Conservation (phyloP, 768 basidiomycete genomes). For the Leccinum imitatum region DNA sequence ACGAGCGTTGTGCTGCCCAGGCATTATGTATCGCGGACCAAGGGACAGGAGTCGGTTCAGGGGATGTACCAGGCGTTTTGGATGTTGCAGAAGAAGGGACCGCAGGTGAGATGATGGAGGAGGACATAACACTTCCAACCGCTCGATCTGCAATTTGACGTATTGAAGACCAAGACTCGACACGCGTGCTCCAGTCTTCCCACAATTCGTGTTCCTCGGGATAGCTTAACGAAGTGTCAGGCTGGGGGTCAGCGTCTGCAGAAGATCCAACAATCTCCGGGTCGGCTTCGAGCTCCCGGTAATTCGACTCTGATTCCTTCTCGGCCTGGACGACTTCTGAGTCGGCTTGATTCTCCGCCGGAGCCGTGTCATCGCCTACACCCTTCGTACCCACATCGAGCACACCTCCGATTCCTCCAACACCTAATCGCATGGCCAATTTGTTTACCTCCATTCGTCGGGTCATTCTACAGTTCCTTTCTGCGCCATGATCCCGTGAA, state of each 20-base stretch:
- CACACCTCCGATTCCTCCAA: constrained; percentile 71
- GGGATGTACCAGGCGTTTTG: constrained; percentile 14
- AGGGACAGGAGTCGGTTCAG: constrained; percentile 56
- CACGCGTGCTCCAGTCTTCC: constrained; percentile 65
- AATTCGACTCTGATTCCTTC: constrained; percentile 2
- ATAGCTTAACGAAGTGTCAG: constrained; percentile 6
- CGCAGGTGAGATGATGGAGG: constrained; percentile 15
- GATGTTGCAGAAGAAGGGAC: constrained; percentile 17
- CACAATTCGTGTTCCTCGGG: constrained; percentile 40
- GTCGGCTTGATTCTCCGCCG: constrained; percentile 3
- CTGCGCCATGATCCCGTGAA: constrained; percentile 51
- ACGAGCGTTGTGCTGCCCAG: constrained; percentile 58
- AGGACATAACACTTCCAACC: constrained; percentile 59
- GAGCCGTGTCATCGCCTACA: background rate
- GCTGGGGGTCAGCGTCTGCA: constrained; percentile 14
- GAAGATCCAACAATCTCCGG: constrained; percentile 16
- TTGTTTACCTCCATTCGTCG: constrained; percentile 78
- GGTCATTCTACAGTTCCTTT: constrained; percentile 55
- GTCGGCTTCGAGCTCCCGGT: constrained; percentile 20
- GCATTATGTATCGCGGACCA: constrained; percentile 68
- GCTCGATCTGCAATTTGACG: constrained; percentile 75
- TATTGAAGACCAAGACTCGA: constrained; percentile 71
- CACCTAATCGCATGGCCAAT: constrained; percentile 79
- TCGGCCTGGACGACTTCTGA: constrained; percentile 7
- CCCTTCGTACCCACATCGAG: constrained; percentile 37